Percentiles rank a stretch among this genome's conserved stretches.
These are phyloP conservation scores for Naematelia aurantialba DNA, from an alignment of 768 basidiomycete species.

Conservation along the genomic window DNA sequence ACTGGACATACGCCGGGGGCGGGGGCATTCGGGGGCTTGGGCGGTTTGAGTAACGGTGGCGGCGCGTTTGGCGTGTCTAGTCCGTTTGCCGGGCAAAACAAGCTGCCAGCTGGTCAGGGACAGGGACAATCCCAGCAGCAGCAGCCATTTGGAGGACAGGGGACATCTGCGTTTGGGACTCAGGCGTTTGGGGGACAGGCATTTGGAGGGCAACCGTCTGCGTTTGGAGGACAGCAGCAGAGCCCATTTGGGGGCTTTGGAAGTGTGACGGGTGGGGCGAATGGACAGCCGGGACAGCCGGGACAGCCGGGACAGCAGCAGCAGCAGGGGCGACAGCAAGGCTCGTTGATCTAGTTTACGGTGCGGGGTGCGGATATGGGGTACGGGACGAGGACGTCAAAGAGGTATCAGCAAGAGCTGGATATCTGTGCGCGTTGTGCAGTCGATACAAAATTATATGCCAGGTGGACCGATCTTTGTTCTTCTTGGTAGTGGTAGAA, in stretches of 20 bases:
- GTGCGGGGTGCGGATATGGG: no score
- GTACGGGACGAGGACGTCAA: background rate
- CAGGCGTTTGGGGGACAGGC: constrained; percentile 12
- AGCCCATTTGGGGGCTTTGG: background rate
- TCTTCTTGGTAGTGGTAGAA: background rate
- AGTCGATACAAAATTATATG: no score
- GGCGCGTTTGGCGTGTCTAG: constrained; percentile 29
- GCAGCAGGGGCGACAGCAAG: background rate
- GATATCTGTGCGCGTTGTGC: no score
- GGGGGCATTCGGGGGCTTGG: background rate
- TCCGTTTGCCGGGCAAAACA: constrained; percentile 29
- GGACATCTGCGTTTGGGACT: background rate
- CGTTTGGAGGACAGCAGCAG: constrained; percentile 19
- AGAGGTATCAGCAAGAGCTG: background rate
- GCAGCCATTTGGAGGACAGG: constrained; percentile 5
- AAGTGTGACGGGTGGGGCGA: background rate
- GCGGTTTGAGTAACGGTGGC: background rate
- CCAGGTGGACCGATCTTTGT: background rate
- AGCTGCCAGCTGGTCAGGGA: background rate
- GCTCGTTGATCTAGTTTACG: background rate
- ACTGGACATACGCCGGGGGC: constrained; percentile 3
- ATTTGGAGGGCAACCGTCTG: background rate
- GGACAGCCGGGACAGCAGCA: background rate
- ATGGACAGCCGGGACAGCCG: background rate
- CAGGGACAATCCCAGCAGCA: no score